A percentile compares a stretch with the other conserved stretches of the same genome.
phyloP scores from a whole-genome alignment of 768 basidiomycete genomes.

The Ramaria sp. region DNA sequence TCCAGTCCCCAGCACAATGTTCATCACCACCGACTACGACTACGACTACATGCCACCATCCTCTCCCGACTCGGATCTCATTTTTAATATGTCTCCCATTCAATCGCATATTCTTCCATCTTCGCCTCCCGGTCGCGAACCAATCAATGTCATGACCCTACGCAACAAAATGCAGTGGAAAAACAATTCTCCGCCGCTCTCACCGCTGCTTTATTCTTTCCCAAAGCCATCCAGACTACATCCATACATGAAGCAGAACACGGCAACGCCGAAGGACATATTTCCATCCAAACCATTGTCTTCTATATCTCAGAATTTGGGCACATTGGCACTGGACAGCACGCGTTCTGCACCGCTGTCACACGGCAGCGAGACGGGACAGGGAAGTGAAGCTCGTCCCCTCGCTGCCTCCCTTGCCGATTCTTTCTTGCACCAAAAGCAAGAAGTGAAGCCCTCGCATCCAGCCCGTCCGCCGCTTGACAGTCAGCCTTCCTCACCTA shows the following conservation, averaged over 20 bases:
- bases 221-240: background rate
- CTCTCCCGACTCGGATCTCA: background rate
- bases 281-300: background rate
- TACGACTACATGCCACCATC: background rate
- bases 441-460: background rate
- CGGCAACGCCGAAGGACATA: background rate
- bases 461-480: background rate
- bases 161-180: background rate
- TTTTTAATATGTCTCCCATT: slow-evolving; percentile 1
- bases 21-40: slow-evolving; percentile 1
- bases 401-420: background rate
- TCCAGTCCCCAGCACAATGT: background rate
- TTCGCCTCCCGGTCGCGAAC: background rate
- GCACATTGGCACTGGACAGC: background rate
- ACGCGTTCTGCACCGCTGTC: background rate
- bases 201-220: slow-evolving; percentile 2
- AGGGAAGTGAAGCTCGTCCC: background rate
- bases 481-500: background rate
- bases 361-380: background rate
- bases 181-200: background rate
- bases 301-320: background rate
- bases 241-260: background rate
- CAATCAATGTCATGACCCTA: background rate
- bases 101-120: background rate
- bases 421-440: background rate